Evolutionary conservation across 306 rosid species (phyloP), one percentile per base, ranked within the genome.

Genomic region (Rubus parviflorus): DNA sequence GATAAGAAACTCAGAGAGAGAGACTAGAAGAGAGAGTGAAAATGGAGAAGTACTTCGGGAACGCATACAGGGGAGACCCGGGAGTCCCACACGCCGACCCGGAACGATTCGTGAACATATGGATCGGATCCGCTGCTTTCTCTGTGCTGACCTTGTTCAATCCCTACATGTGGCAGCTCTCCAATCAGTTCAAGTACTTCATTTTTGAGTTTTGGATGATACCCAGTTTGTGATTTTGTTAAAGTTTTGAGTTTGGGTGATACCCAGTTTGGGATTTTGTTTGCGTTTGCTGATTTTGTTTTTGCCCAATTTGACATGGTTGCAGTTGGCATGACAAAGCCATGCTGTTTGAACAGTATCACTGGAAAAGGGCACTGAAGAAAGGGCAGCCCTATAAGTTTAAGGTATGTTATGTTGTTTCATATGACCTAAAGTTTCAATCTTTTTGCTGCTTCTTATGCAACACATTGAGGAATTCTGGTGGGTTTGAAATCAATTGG

Each of bases 11-110:
- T 3, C 30, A 43, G 53, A 62, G 38, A 6, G 35, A 42, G 19
- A 45, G 35, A 30, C 35, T 30, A 45, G 48, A 45, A 41, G 48
- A 22, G 42, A 48, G 46, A 7, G 5, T n/a, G 79, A 25, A 35
- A 77, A 91, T 89, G 97, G 97, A 95, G 88, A 95, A 92, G 92
- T 92, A 90, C 60, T 95, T 92, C 77, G 97, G 97, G 19, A 89
- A 90, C 40, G 93, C 98, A 1, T 95, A 92, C 71, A 83, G 98
- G 1, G 98, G 97, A 56, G 98, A 95, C 86, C 97, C 97, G 1
- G 98, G 97, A 2, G 90, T 95, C 46, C 97, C 97, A 3, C 98
- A 90, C 23, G 70, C 93, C 3, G 95, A 82, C 42, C 79, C 88
- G 5, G 86, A 83, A 10, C 86, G 91, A 5, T 95, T 92, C 82